Base-by-base conservation (phyloP, 2,329 filamentous ascomycete genomes). In the Fragosphaeria purpurea region DNA sequence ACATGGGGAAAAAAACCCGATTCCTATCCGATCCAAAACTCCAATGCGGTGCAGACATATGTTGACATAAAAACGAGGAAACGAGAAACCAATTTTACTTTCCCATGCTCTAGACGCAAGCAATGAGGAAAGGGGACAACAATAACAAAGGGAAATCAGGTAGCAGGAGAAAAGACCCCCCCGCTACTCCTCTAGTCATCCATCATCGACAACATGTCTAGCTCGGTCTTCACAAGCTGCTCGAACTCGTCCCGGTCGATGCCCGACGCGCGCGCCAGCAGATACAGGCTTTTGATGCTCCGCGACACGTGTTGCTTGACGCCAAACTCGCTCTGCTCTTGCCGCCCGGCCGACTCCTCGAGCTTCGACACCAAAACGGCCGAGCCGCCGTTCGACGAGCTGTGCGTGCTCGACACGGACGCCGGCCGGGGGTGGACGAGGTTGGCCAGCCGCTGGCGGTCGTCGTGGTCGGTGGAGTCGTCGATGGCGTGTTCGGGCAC, bases 231-330 rank as follows among this genome's bases (percentile, higher is more conserved):
- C 10, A 91, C 77, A 53, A 90, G 72, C 47, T 77, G 71, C 64
- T 86, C 82, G 66, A 91, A 93, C 62, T 91, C 86, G 37, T 79
- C 78, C 43, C 82, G 72, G 47, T 85, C 80, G 57, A 93, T 89
- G 1, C 86, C 86, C 30, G 80, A 80, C 1, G 82, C 76, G 41
- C 76, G 77, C 31, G 86, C 82, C 55, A 93, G 67, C 56, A 85
- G 68, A 64, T 81, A 91, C 56, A 93, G 66, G 64, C 84, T 89
- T 70, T 87, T 85, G 50, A 93, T 77, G 61, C 82, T 86, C 7
- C 84, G 82, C 38, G 82, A 83, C 43, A 93, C 81, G 65, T 91
- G 86, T 66, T 89, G 83, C 65, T 85, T 86, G 50, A 93, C 79
- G 11, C 82, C 85, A 50, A 85, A 77, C 65, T 89, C 85, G 50